Percentiles rank a stretch among this genome's conserved stretches.
Conservation (phyloP, 768 basidiomycete species). For the Suillus paluster region DNA sequence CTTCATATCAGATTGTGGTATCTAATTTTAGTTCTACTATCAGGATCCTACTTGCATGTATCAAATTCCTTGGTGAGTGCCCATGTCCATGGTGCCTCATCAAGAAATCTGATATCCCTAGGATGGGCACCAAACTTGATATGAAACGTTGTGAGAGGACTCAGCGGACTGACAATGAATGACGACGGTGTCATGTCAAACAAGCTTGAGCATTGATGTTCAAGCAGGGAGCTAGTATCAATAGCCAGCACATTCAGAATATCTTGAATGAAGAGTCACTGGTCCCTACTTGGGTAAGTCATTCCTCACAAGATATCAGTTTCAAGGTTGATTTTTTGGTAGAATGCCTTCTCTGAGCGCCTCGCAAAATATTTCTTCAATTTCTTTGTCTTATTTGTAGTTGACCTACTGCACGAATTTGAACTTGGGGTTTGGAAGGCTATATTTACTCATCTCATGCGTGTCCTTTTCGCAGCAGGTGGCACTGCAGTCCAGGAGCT, state of each 20-base stretch:
- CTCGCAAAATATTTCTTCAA: slow-evolving; percentile 17
- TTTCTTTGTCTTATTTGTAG: slow-evolving; percentile 13
- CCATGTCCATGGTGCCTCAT: slow-evolving; percentile 25
- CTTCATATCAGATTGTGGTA: neutral
- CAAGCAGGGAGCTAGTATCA: neutral
- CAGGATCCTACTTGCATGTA: neutral
- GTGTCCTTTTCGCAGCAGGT: neutral
- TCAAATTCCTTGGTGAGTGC: slow-evolving; percentile 2
- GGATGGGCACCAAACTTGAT: slow-evolving; percentile 14
- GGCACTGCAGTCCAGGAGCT: neutral
- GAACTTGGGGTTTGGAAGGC: slow-evolving; percentile 29
- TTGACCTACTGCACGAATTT: slow-evolving; percentile 26
- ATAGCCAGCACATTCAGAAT: neutral
- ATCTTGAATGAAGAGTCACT: neutral
- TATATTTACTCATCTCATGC: slow-evolving; percentile 33
- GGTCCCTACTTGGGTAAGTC: neutral
- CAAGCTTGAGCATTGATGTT: neutral
- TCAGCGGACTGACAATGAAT: neutral
- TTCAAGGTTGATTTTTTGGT: neutral
- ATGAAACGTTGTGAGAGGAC: neutral
- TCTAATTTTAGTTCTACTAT: neutral
- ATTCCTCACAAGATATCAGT: neutral
- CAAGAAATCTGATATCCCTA: slow-evolving; percentile 1
- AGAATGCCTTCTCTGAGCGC: slow-evolving; percentile 12
- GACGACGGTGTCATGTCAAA: slow-evolving; percentile 4